Conservation (phyloP, 371 early-diverging fungal genomes). For the Mycotypha africana region DNA sequence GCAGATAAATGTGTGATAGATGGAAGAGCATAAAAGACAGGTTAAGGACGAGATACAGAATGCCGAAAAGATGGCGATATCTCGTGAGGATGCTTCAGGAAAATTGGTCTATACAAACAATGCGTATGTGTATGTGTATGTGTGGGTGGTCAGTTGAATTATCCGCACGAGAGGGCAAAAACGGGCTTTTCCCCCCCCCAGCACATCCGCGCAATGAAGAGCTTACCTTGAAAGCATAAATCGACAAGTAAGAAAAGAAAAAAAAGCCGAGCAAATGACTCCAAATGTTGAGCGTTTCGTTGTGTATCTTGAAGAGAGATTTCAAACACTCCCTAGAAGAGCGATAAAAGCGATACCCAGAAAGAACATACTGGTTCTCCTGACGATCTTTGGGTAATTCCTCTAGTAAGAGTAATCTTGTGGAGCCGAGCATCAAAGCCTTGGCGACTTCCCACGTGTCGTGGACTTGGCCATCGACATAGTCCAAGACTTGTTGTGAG, state of each 20-base stretch:
- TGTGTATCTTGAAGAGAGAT: slow-evolving; percentile 63
- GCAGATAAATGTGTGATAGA: slow-evolving; percentile 58
- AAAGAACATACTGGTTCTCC: slow-evolving; percentile 62
- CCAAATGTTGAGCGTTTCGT: slow-evolving; percentile 74
- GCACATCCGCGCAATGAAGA: no score
- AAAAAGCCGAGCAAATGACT: slow-evolving; percentile 63
- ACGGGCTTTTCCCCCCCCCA: no score
- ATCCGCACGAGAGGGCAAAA: no score
- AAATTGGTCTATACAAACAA: slow-evolving; percentile 29
- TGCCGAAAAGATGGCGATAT: slow-evolving; percentile 39
- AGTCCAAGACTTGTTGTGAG: slow-evolving; percentile 1
- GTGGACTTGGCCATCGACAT: slow-evolving; percentile 32
- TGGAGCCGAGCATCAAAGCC: slow-evolving; percentile 54
- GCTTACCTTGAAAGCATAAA: slow-evolving; percentile 46
- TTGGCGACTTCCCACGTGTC: slow-evolving; percentile 49
- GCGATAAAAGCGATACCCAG: slow-evolving; percentile 60
- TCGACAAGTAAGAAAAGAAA: slow-evolving; percentile 47
- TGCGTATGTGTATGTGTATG: background rate
- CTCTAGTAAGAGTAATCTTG: slow-evolving; percentile 52
- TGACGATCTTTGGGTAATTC: slow-evolving; percentile 63
- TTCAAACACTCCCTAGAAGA: slow-evolving; percentile 50
- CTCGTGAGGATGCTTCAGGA: slow-evolving; percentile 33
- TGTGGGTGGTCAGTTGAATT: no score
- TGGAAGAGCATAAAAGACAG: slow-evolving; percentile 53
- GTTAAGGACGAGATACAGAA: slow-evolving; percentile 50